A percentile compares a stretch with the other conserved stretches of the same genome.
phyloP scores from a whole-genome alignment of 306 rosid genomes.

The Gleditsia sinensis region DNA sequence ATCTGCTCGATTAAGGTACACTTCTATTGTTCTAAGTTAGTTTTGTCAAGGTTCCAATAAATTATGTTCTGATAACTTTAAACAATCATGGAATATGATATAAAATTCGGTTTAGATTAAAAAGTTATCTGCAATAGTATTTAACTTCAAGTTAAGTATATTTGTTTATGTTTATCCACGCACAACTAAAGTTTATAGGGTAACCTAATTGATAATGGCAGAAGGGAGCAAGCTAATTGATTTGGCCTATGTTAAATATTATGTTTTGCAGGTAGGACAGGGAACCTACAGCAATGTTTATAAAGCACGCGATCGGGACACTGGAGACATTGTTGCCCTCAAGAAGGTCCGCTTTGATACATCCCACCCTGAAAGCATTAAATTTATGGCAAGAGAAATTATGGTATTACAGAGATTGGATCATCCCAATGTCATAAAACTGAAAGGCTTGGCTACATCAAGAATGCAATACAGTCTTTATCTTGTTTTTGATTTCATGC shows the following conservation, averaged over 20 bases:
- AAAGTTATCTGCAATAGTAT: not conserved
- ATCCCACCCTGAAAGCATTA: conserved; percentile 82
- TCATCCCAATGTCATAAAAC: conserved; percentile 84
- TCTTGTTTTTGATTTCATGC: conserved; percentile 94
- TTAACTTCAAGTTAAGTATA: not conserved
- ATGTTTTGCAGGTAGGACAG: conserved; percentile 77
- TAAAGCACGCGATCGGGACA: conserved; percentile 82
- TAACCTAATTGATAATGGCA: conserved; percentile 1
- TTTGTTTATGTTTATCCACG: not conserved
- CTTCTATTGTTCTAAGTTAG: not conserved
- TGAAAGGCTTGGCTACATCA: conserved; percentile 90
- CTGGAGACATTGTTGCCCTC: conserved; percentile 77
- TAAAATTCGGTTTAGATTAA: not conserved
- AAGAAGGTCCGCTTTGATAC: conserved; percentile 88
- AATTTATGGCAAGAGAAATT: conserved; percentile 94
- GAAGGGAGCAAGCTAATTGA: conserved; percentile 16
- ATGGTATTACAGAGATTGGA: conserved; percentile 71
- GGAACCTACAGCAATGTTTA: conserved; percentile 98
- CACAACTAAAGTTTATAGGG: conserved; percentile 3
- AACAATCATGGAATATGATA: not conserved
- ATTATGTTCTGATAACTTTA: not conserved
- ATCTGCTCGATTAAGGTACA: not conserved
- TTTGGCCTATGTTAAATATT: conserved; percentile 6
- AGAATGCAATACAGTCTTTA: conserved; percentile 90
- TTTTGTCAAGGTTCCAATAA: not conserved